phyloP scores from a whole-genome alignment of 176 grass and related monocot genomes.

The Oryza longistaminata region DNA sequence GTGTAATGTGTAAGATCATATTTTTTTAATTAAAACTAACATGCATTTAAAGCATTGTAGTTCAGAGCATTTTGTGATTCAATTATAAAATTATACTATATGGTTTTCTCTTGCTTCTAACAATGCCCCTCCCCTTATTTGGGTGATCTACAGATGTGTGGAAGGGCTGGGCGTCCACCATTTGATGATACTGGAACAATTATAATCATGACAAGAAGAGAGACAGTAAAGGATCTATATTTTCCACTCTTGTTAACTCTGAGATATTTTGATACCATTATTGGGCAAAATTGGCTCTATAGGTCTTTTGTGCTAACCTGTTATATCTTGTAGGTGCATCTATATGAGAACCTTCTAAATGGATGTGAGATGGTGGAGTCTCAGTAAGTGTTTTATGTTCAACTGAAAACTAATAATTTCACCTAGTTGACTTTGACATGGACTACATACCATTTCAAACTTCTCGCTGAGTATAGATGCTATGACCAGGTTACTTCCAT shows the following conservation, averaged over 20 bases:
- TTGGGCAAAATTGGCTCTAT: not conserved
- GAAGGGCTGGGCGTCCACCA: conserved; percentile 90
- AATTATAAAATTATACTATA: conserved; percentile 25
- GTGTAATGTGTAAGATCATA: conserved; percentile 15
- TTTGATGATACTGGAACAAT: conserved; percentile 98
- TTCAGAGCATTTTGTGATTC: conserved; percentile 12
- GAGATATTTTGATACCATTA: conserved; percentile 9
- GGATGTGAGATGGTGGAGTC: conserved; percentile 99
- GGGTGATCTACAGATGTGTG: conserved; percentile 75
- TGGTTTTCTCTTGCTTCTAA: conserved; percentile 25
- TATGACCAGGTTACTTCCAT: conserved; percentile 73
- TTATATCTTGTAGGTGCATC: conserved; percentile 71
- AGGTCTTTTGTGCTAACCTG: conserved; percentile 32
- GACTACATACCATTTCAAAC: conserved; percentile 18
- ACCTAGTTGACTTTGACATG: conserved; percentile 13
- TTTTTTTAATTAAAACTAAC: conserved; percentile 12
- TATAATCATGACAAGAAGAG: conserved; percentile 98
- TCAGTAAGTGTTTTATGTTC: conserved; percentile 71
- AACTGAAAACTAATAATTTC: conserved; percentile 33
- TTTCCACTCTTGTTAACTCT: conserved; percentile 32
- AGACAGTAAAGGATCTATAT: conserved; percentile 57
- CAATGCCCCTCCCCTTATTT: conserved; percentile 14
- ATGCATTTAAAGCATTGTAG: conserved; percentile 17
- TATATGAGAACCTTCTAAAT: conserved; percentile 91
- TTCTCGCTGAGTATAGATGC: conserved; percentile 32